phyloP scores from a whole-genome alignment of 805 yeast species.

The Lachancea sp. region DNA sequence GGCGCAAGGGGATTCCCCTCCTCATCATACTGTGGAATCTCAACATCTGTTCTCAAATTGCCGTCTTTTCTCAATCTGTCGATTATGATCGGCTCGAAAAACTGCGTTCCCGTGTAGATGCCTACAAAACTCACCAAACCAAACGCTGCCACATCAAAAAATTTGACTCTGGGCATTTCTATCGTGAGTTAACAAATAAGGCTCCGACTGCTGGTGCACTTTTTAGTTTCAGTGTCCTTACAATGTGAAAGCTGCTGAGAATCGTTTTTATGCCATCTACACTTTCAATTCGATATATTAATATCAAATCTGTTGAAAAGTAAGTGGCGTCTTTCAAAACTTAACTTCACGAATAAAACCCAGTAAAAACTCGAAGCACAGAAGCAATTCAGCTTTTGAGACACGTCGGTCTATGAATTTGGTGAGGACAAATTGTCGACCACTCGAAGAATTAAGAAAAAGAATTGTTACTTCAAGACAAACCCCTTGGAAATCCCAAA shows the following conservation, averaged over 20 bases:
- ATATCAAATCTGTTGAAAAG: not conserved
- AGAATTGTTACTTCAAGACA: not conserved
- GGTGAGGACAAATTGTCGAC: not conserved
- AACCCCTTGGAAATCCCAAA: not conserved
- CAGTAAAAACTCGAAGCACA: not conserved
- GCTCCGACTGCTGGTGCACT: too few relatives aligned
- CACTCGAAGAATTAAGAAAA: not conserved
- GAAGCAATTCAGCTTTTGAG: not conserved
- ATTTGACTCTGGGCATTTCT: constrained; percentile 28
- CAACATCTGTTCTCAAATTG: constrained; percentile 52
- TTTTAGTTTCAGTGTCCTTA: too few relatives aligned
- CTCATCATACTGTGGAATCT: constrained; percentile 47
- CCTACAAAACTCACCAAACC: constrained; percentile 34
- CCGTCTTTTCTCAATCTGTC: constrained; percentile 64
- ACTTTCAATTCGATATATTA: not conserved
- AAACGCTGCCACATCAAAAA: constrained; percentile 24
- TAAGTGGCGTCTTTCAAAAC: not conserved
- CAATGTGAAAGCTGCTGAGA: too few relatives aligned
- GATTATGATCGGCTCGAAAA: constrained; percentile 68
- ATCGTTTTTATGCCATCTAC: too few relatives aligned
- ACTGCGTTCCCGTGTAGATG: constrained; percentile 46
- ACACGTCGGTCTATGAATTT: not conserved
- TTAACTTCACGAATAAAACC: not conserved
- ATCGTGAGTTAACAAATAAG: too few relatives aligned
- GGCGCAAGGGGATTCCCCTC: constrained; percentile 36